These are phyloP conservation scores for Neurospora sublineolata DNA, from an alignment of 495 filamentous ascomycete species.

Conservation along the genomic window DNA sequence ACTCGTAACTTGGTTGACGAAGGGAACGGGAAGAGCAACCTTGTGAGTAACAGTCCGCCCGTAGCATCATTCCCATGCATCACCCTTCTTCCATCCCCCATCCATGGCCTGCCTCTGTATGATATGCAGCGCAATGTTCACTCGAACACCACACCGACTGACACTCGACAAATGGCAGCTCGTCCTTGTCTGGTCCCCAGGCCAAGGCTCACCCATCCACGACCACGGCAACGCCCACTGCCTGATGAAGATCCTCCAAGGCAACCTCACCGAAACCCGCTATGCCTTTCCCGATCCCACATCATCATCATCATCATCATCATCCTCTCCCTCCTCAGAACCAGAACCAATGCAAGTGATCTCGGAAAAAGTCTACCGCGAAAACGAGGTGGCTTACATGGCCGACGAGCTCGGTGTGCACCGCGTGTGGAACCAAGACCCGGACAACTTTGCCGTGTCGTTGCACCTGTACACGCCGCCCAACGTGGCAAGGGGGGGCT, in stretches of 20 bases:
- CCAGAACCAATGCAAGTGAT: slow-evolving; percentile 35
- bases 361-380: slow-evolving; percentile 41
- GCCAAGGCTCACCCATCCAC: slow-evolving; percentile 75
- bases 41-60: slow-evolving; percentile 40
- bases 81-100: slow-evolving; percentile 4
- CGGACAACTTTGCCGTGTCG: slow-evolving; percentile 62
- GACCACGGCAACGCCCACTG: slow-evolving; percentile 82
- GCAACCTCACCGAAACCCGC: slow-evolving; percentile 64
- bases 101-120: not conserved
- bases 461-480: slow-evolving; percentile 88
- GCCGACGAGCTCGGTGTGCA: slow-evolving; percentile 61
- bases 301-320: slow-evolving; percentile 20
- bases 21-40: slow-evolving; percentile 82
- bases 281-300: slow-evolving; percentile 61
- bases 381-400: slow-evolving; percentile 34
- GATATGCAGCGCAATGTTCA: not conserved
- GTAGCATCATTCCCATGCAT: not conserved
- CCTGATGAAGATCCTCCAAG: slow-evolving; percentile 59
- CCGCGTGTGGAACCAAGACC: slow-evolving; percentile 62
- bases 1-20: slow-evolving; percentile 84
- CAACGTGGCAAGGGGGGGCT: slow-evolving; percentile 66
- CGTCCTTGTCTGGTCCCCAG: slow-evolving; percentile 85
- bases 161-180: slow-evolving; percentile 44
- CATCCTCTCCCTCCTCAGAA: slow-evolving; percentile 38
- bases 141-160: not conserved